phyloP scores from a whole-genome alignment of 306 rosid species.

The Vigna radiata region DNA sequence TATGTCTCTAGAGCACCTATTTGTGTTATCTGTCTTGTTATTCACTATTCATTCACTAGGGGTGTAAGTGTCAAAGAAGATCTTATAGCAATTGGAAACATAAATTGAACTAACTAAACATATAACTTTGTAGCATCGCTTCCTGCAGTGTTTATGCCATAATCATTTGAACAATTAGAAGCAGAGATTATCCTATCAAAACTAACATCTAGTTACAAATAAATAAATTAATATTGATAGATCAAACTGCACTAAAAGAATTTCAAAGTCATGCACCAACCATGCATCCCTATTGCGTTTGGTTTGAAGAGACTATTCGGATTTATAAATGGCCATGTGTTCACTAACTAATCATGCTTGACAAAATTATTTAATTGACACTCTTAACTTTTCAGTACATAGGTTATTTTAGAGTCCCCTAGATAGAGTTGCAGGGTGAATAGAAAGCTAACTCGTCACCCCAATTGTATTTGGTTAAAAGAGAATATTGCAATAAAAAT shows the following conservation, averaged over 20 bases:
- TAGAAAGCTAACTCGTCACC: conserved; percentile 11
- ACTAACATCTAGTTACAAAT: conserved; percentile 3
- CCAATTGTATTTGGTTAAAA: background rate
- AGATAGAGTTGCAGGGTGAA: no score
- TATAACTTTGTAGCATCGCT: background rate
- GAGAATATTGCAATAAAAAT: conserved; percentile 9
- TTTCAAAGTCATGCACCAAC: conserved; percentile 11
- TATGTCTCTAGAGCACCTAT: conserved; percentile 4
- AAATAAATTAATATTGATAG: background rate
- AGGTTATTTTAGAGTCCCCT: background rate
- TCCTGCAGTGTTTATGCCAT: conserved; percentile 16
- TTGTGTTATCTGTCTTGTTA: background rate
- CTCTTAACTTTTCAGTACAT: conserved; percentile 30
- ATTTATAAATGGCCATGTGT: conserved; percentile 11
- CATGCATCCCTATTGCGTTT: conserved; percentile 17
- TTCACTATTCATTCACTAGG: conserved; percentile 24
- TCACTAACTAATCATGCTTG: conserved; percentile 13
- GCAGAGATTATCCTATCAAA: conserved; percentile 20
- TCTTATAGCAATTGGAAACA: background rate
- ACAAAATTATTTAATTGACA: conserved; percentile 25
- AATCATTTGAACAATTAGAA: conserved; percentile 10
- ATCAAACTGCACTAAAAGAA: conserved; percentile 18
- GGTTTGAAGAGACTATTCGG: conserved; percentile 13
- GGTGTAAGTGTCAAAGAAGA: conserved; percentile 29
- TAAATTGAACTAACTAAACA: background rate